phyloP scores from a whole-genome alignment of 257 asterid genomes.

The Gentiana macrophylla region DNA sequence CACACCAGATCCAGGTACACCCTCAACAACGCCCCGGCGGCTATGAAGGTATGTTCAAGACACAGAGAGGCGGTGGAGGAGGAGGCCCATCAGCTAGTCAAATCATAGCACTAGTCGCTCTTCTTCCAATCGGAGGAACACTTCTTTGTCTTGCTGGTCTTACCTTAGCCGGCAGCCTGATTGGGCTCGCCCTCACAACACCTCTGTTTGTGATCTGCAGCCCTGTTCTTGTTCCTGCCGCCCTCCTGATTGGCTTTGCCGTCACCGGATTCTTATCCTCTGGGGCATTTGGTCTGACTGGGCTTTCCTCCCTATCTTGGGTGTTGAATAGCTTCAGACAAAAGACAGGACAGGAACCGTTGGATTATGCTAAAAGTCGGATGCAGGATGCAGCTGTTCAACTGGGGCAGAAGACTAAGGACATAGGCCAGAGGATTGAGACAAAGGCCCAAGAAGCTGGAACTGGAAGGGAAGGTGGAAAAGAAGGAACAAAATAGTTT shows the following conservation, averaged over 20 bases:
- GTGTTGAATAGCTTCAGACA: conserved; percentile 45
- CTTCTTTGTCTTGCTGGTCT: conserved; percentile 56
- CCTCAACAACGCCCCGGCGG: conserved; percentile 14
- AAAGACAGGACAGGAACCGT: conserved; percentile 21
- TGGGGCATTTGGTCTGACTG: conserved; percentile 74
- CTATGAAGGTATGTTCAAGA: conserved; percentile 27
- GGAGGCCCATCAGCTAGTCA: conserved; percentile 53
- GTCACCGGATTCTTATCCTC: conserved; percentile 62
- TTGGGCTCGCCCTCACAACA: conserved; percentile 55
- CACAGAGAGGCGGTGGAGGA: conserved; percentile 22
- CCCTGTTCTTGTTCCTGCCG: conserved; percentile 72
- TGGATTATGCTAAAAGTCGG: conserved; percentile 46
- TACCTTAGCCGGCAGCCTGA: conserved; percentile 39
- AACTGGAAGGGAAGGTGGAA: conserved; percentile 13
- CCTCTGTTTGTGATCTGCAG: conserved; percentile 68
- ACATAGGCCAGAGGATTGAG: conserved; percentile 49
- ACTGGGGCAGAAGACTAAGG: conserved; percentile 62
- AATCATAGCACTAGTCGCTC: conserved; percentile 50
- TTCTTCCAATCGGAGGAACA: conserved; percentile 53
- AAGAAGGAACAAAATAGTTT: conserved; percentile 6
- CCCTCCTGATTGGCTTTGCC: conserved; percentile 30
- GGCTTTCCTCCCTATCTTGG: conserved; percentile 75
- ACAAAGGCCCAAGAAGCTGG: conserved; percentile 38
- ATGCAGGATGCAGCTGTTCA: conserved; percentile 44
- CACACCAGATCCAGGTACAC: conserved; percentile 46